Base-by-base conservation (phyloP, 2,329 filamentous ascomycete species). In the Fusarium robinianum region DNA sequence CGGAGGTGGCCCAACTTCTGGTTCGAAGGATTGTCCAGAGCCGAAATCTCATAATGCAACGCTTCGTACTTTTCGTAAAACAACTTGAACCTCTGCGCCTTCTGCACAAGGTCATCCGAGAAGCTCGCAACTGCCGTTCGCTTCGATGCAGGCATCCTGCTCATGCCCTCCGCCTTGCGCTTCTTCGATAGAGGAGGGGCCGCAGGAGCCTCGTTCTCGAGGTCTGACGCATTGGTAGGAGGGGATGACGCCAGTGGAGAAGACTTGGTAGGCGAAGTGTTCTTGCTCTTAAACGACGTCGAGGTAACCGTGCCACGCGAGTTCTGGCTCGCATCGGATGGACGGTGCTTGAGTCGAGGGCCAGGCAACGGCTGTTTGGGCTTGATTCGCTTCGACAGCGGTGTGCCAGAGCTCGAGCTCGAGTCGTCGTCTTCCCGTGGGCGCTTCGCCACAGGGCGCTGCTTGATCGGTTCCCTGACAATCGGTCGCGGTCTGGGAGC, bases 231-330 rank as follows among this genome's bases (percentile, higher is more conserved):
- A 51, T 84, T 85, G 6, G 81, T 84, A 0, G 81, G 81, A 9
- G 81, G 80, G 6, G 81, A 84, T 2, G 80, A 81, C n/a, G 81
- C 81, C 12, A 85, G 69, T 4, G 81, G 82, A 8, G 82, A 85
- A 3, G 82, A 84, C 62, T 85, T 85, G 36, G 72, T 72, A 1
- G 80, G 80, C 6, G 80, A 83, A 0, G 76, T 83, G 49, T 74
- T 69, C 64, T 79, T 79, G 60, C 67, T 71, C 62, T 73, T 77
- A 32, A 69, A 64, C 1, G 73, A 73, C 5, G 75, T 72, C 2
- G 69, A 70, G 7, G 48, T 57, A 10, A 47, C 49, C 2, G 52
- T 61, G 19, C 66, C 67, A 26, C 75, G 72, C 12, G 75, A 74
- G 45, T 71, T 72, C 45, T 76, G 73, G 51, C 72, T 76, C 17